Evolutionary conservation across 1,139 yeast genomes (phyloP).

Genomic region (Yamadazyma dendronema): DNA sequence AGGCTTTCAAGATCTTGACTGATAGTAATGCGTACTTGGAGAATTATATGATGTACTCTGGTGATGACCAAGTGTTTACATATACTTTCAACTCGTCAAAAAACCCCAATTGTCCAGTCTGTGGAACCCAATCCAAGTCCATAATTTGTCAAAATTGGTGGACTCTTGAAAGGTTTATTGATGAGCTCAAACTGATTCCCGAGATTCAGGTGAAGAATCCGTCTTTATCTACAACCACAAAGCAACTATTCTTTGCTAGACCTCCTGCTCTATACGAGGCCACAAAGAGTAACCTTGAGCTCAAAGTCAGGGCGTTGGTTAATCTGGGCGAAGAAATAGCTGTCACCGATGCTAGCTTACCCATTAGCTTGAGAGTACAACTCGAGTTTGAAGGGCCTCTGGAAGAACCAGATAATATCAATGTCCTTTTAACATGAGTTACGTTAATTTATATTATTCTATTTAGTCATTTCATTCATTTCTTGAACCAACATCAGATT

Average conservation of each 20-base stretch:
- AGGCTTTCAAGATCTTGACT: constrained; percentile 76
- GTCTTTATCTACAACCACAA: constrained; percentile 45
- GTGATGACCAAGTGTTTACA: constrained; percentile 73
- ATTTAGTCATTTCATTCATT: constrained; percentile 19
- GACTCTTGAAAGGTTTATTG: constrained; percentile 51
- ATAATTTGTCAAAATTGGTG: constrained; percentile 35
- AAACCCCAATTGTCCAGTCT: constrained; percentile 67
- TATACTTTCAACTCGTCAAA: constrained; percentile 66
- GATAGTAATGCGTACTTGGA: constrained; percentile 64
- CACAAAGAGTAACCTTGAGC: constrained; percentile 47
- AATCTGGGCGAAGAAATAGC: constrained; percentile 49
- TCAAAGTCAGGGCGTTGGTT: constrained; percentile 38
- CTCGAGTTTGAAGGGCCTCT: constrained; percentile 26
- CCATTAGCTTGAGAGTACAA: constrained; percentile 36
- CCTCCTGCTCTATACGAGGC: constrained; percentile 51
- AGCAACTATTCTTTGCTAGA: constrained; percentile 47
- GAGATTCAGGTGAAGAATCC: constrained; percentile 49
- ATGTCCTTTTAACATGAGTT: constrained; percentile 9
- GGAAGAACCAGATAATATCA: constrained; percentile 16
- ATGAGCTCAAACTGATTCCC: constrained; percentile 28
- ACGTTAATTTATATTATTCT: too few species aligned
- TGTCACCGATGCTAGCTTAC: constrained; percentile 57
- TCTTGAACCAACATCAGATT: constrained; percentile 45
- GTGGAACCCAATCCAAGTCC: constrained; percentile 51
- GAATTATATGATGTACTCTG: constrained; percentile 87